A percentile compares a stretch with the other conserved stretches of the same genome.
These are phyloP conservation scores for Blattamonas nauphoetae DNA, from an alignment of 78 protist species.

Conservation along the genomic window DNA sequence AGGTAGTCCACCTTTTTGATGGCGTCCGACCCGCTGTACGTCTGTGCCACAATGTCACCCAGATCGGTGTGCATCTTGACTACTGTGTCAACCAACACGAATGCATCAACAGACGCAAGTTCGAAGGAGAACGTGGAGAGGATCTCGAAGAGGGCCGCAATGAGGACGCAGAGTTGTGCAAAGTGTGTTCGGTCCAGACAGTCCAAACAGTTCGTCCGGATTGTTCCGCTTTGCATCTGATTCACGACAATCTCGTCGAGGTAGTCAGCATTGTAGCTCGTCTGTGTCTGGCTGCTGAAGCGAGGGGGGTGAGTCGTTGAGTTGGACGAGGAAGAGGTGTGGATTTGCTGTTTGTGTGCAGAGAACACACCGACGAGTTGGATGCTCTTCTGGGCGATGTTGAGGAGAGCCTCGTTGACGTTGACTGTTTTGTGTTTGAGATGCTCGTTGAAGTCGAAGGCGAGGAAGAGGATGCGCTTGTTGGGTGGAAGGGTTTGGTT, in stretches of 20 bases:
- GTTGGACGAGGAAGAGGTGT: not conserved
- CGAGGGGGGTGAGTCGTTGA: too few relatives aligned
- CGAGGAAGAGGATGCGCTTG: not conserved
- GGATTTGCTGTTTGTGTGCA: not conserved
- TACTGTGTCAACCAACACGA: not conserved
- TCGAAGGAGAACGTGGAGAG: not conserved
- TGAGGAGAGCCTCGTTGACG: not conserved
- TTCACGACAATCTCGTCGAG: not conserved
- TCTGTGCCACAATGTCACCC: not conserved
- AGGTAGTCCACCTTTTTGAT: not conserved
- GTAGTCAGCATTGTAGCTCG: too few relatives aligned
- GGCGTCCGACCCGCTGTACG: not conserved
- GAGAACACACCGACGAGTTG: not conserved
- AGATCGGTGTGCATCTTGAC: not conserved
- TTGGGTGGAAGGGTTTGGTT: constrained; percentile 23
- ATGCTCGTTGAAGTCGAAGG: not conserved
- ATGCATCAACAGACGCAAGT: not conserved
- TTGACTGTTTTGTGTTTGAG: not conserved
- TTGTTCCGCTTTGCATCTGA: constrained; percentile 59
- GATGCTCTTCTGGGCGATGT: not conserved
- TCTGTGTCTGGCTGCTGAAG: not conserved
- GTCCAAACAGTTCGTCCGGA: constrained; percentile 91
- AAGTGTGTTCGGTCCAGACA: constrained; percentile 95
- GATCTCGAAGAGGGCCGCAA: constrained; percentile 43
- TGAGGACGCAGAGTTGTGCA: constrained; percentile 78